Evolutionary conservation across 441 rosid species (phyloP), one percentile per base, ranked within the genome.

Genomic region (Viola pubescens): DNA sequence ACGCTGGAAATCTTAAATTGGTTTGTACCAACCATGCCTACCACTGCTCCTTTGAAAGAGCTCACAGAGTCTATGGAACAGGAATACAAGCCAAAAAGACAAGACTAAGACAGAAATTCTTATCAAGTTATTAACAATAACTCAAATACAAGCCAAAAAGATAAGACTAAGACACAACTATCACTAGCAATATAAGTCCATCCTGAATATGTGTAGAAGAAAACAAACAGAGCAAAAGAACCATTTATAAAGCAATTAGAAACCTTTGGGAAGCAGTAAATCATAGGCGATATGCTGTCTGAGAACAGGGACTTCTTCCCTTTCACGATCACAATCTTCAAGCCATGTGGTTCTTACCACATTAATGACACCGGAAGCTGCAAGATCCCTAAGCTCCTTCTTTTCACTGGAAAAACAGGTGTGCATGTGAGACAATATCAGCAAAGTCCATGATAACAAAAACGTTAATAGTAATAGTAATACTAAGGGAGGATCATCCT

Each of bases 291-390:
- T 51, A 81, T 95, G 92, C 71, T 75, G 76, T 55, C 54, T 77
- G 39, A 68, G 72, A 65, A 91, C 78, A 69, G 85, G 85, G 34
- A 89, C 53, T 80, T 91, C 98, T 78, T 77, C 87, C 84, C 75
- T 84, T 76, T 81, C 81, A 56, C 75, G 77, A 68, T 79, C 77
- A 77, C 99, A 91, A 68, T 91, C 98, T 79, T 91, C 89, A 73
- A 94, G 97, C 99, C 99, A 95, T 56, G 70, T 77, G 65, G 80
- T 70, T 71, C 79, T 80, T 58, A 95, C 97, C 77, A 87, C 96
- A 65, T 83, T 74, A 73, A 91, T 82, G 64, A 85, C 84, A 64
- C 99, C 97, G 26, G 82, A 82, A 56, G 98, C 86, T 56, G 96
- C 94, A 79, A 89, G 77, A 70, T 81, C 73, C 62, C 99, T 83